These are phyloP conservation scores for Cinchona pubescens DNA, from an alignment of 257 asterid species.

Conservation along the genomic window DNA sequence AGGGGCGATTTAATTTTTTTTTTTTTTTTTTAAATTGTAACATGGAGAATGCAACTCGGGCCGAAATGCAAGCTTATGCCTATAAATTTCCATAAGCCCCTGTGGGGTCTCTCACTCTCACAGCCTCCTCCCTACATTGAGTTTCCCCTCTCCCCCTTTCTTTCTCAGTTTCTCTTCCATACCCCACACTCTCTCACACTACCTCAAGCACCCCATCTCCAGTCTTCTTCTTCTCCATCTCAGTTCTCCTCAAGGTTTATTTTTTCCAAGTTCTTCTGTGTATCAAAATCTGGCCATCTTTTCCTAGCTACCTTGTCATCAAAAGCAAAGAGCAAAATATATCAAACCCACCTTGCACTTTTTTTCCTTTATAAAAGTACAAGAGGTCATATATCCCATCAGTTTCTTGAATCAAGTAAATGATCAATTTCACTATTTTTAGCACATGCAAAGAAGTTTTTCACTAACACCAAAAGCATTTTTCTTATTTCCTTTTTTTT, in stretches of 20 bases:
- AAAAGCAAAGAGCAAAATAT: not conserved
- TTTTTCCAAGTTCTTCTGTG: not conserved
- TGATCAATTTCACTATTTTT: not conserved
- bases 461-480: not conserved
- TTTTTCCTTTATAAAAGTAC: too few species aligned
- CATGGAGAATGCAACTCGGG: slow-evolving; percentile 57
- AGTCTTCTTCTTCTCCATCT: slow-evolving; percentile 7
- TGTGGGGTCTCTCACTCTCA: slow-evolving; percentile 33
- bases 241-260: not conserved
- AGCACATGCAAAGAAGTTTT: not conserved
- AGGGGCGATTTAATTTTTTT: not conserved
- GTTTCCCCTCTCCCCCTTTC: slow-evolving; percentile 18
- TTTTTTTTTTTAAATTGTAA: too few species aligned
- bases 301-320: not conserved
- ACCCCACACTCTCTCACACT: not conserved
- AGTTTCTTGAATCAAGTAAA: not conserved
- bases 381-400: not conserved
- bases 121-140: slow-evolving; percentile 37
- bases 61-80: slow-evolving; percentile 54
- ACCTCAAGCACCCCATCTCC: not conserved
- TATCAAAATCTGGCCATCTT: not conserved
- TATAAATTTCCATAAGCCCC: slow-evolving; percentile 46
- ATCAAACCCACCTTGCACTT: not conserved
- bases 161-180: too few species aligned
- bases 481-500: too few species aligned